Percentiles rank a stretch among this genome's conserved stretches.
phyloP scores from a whole-genome alignment of 208 protist species.

The Leishmania aethiopica region DNA sequence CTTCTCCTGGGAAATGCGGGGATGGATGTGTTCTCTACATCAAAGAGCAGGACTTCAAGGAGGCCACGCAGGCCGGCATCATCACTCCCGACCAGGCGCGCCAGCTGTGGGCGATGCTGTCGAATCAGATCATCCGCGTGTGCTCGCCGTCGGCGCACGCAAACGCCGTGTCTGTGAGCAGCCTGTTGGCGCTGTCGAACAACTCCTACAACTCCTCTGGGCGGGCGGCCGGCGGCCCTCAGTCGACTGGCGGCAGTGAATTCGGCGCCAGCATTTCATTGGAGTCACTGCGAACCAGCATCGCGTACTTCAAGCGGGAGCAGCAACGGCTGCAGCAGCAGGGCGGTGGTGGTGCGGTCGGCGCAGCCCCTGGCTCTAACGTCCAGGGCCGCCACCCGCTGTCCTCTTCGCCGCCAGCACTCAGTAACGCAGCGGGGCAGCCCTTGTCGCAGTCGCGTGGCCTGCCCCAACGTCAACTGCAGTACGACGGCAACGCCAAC shows the following conservation, averaged over 20 bases:
- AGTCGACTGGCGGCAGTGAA: not conserved
- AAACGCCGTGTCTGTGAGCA: constrained; percentile 37
- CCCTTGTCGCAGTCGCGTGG: not conserved
- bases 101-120: constrained; percentile 89
- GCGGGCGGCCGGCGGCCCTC: constrained; percentile 1
- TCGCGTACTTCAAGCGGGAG: constrained; percentile 73
- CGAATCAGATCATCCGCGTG: constrained; percentile 75
- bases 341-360: not conserved
- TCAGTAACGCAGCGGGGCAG: not conserved
- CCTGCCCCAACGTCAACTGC: not conserved
- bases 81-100: constrained; percentile 85
- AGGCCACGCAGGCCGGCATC: constrained; percentile 69
- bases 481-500: not conserved
- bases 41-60: constrained; percentile 73
- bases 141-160: constrained; percentile 30
- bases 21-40: constrained; percentile 53
- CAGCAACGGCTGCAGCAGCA: constrained; percentile 49
- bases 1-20: not conserved
- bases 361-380: not conserved
- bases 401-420: constrained; percentile 7
- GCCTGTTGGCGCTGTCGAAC: constrained; percentile 45
- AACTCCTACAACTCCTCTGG: constrained; percentile 19
- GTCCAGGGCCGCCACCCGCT: not conserved
- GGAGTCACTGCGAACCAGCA: constrained; percentile 71
- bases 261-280: constrained; percentile 73